Evolutionary conservation across 495 filamentous ascomycete genomes (phyloP).

Genomic region (Neurospora pannonica): DNA sequence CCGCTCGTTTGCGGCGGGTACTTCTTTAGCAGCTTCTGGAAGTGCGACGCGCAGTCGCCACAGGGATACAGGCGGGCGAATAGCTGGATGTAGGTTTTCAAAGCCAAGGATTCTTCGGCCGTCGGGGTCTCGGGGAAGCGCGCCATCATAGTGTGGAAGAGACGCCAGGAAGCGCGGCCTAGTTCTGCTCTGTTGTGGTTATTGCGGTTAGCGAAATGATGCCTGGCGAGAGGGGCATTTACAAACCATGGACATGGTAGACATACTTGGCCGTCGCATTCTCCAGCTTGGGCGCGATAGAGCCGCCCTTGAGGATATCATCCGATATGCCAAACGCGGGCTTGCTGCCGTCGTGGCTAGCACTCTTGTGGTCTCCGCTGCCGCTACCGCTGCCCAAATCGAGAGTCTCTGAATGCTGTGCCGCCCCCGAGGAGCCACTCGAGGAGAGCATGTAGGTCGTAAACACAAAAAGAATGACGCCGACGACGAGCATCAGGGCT

Average conservation of each 20-base stretch:
- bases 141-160: slow-evolving; percentile 92
- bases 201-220: slow-evolving; percentile 6
- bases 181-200: slow-evolving; percentile 60
- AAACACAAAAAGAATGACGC: slow-evolving; percentile 24
- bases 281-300: slow-evolving; percentile 80
- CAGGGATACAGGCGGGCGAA: slow-evolving; percentile 92
- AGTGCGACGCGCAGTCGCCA: slow-evolving; percentile 89
- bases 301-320: slow-evolving; percentile 57
- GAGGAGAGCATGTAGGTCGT: slow-evolving; percentile 30
- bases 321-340: slow-evolving; percentile 19
- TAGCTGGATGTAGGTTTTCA: slow-evolving; percentile 77
- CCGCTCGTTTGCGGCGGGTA: slow-evolving; percentile 89
- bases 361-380: background rate
- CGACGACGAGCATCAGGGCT: slow-evolving; percentile 25
- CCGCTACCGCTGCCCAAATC: slow-evolving; percentile 4
- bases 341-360: slow-evolving; percentile 3
- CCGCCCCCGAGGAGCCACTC: slow-evolving; percentile 4
- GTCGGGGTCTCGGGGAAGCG: slow-evolving; percentile 84
- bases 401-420: background rate
- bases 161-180: slow-evolving; percentile 81
- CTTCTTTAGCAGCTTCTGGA: slow-evolving; percentile 67
- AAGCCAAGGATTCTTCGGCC: slow-evolving; percentile 69
- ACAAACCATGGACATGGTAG: background rate
- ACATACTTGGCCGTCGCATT: slow-evolving; percentile 82
- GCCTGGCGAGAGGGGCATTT: background rate